Conservation (phyloP, 192 early-diverging fungal genomes). For the Oehlia diaphana region DNA sequence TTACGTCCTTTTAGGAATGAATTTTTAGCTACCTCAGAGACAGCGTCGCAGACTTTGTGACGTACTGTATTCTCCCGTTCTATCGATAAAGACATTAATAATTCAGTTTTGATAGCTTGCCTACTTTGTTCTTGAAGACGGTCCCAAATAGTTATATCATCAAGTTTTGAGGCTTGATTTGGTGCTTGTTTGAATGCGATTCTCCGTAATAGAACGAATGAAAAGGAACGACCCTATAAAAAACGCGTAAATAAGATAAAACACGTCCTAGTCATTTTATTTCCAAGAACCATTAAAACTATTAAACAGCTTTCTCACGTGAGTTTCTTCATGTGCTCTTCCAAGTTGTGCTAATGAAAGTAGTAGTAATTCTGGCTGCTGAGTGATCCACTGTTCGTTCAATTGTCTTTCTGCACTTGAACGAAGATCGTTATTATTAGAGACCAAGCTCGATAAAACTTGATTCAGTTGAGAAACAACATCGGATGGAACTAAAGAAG, state of each 20-base stretch:
- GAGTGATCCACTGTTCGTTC: slow-evolving; percentile 55
- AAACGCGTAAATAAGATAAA: background rate
- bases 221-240: slow-evolving; percentile 50
- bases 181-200: slow-evolving; percentile 51
- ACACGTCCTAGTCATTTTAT: background rate
- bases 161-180: slow-evolving; percentile 36
- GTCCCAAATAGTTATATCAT: slow-evolving; percentile 63
- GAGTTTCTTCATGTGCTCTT: slow-evolving; percentile 34
- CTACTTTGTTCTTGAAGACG: slow-evolving; percentile 65
- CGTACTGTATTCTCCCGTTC: slow-evolving; percentile 75
- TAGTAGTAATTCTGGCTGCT: slow-evolving; percentile 49
- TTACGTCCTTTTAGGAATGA: slow-evolving; percentile 50
- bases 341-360: slow-evolving; percentile 50
- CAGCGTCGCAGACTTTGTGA: slow-evolving; percentile 93
- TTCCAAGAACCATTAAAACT: background rate
- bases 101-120: slow-evolving; percentile 67
- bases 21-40: slow-evolving; percentile 82
- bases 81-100: slow-evolving; percentile 75
- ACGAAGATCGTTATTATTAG: slow-evolving; percentile 51
- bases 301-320: slow-evolving; percentile 30
- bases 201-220: slow-evolving; percentile 56
- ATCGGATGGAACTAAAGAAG: slow-evolving; percentile 38
- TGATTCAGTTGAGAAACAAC: slow-evolving; percentile 46
- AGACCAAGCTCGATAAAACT: slow-evolving; percentile 46
- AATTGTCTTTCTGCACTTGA: slow-evolving; percentile 50